Conservation (phyloP, 208 protist species). For the Wallacemonas collosoma region DNA sequence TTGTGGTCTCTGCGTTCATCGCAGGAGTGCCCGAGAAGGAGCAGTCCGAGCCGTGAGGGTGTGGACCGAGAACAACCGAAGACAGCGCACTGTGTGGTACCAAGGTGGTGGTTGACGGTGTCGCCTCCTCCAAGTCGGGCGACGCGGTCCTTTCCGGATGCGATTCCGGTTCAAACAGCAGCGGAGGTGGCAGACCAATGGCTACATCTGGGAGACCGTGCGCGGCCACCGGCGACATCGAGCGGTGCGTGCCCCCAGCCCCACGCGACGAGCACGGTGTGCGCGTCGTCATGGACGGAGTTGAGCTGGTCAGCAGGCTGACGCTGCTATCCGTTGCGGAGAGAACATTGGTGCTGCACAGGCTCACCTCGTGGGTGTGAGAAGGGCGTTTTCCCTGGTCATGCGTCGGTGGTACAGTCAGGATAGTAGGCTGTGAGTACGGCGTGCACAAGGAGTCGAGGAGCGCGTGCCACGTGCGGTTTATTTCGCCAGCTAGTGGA, state of each 20-base stretch:
- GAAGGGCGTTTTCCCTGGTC: background rate
- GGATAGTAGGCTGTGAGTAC: background rate
- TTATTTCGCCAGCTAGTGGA: background rate
- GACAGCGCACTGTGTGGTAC: slow-evolving; percentile 8
- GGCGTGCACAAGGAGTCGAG: slow-evolving; percentile 4
- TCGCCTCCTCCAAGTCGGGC: background rate
- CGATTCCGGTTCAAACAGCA: background rate
- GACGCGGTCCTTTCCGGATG: background rate
- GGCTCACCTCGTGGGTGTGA: background rate
- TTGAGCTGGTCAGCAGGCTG: background rate
- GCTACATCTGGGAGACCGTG: background rate
- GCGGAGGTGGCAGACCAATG: background rate
- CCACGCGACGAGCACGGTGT: background rate
- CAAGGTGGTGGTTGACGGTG: slow-evolving; percentile 10
- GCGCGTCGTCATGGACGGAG: background rate
- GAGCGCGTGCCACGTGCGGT: slow-evolving; percentile 3
- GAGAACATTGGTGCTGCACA: background rate
- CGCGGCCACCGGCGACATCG: background rate
- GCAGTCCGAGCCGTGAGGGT: background rate
- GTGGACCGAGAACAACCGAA: background rate
- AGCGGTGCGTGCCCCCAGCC: background rate
- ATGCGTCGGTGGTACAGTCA: background rate
- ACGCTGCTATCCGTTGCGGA: background rate
- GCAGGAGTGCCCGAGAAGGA: background rate
- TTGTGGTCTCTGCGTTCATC: background rate